Conservation (phyloP, 2,329 filamentous ascomycete species). For the Fusarium dimerum region DNA sequence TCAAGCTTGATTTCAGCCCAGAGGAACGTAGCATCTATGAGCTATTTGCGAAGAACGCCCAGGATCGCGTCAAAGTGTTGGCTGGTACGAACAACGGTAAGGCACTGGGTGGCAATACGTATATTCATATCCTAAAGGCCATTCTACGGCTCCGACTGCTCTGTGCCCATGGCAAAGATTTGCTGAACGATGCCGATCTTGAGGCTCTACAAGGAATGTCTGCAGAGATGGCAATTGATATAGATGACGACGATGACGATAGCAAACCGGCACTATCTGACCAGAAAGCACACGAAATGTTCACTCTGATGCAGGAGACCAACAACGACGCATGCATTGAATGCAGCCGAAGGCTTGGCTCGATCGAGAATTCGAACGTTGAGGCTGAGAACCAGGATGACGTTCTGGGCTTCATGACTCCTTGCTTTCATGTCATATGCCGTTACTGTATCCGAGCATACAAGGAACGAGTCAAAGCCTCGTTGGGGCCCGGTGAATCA, state of each 20-base stretch:
- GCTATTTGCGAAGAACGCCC: slow-evolving; percentile 79
- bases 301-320: slow-evolving; percentile 80
- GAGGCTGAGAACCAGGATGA: slow-evolving; percentile 62
- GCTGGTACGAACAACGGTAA: slow-evolving; percentile 58
- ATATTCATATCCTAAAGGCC: slow-evolving; percentile 88
- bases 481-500: slow-evolving; percentile 38
- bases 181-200: slow-evolving; percentile 82
- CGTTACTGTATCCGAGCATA: slow-evolving; percentile 67
- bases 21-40: slow-evolving; percentile 80
- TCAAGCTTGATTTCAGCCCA: slow-evolving; percentile 72
- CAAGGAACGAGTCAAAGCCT: slow-evolving; percentile 51
- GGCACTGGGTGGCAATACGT: slow-evolving; percentile 79
- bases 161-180: slow-evolving; percentile 90
- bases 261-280: slow-evolving; percentile 60
- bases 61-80: slow-evolving; percentile 77
- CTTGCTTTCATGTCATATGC: slow-evolving; percentile 87
- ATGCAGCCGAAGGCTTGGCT: slow-evolving; percentile 67
- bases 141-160: slow-evolving; percentile 88
- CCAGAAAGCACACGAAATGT: slow-evolving; percentile 81
- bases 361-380: slow-evolving; percentile 55
- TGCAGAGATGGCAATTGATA: slow-evolving; percentile 82
- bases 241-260: slow-evolving; percentile 75
- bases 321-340: slow-evolving; percentile 72
- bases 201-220: slow-evolving; percentile 78
- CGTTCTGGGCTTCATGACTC: slow-evolving; percentile 75